Evolutionary conservation across 805 yeast genomes (phyloP).

Genomic region (Sugiyamaella smithiae): DNA sequence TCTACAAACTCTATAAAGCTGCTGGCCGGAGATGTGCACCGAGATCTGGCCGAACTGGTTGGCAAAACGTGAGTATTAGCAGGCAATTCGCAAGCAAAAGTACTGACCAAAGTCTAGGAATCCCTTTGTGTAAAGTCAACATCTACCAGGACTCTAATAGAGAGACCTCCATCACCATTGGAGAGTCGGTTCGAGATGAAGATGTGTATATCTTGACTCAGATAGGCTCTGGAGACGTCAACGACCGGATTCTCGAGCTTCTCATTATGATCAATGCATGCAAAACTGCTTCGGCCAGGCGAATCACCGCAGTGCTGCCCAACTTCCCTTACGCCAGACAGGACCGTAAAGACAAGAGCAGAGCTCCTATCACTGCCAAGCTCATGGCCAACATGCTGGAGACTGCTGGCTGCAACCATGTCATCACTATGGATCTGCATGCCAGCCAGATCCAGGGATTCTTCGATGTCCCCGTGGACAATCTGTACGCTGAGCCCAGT

Average conservation of each 20-base stretch:
- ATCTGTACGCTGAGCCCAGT: slow-evolving; percentile 91
- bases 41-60: slow-evolving; percentile 73
- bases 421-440: slow-evolving; percentile 95
- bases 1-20: slow-evolving; percentile 54
- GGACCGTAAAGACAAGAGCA: slow-evolving; percentile 91
- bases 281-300: slow-evolving; percentile 89
- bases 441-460: slow-evolving; percentile 98
- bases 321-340: slow-evolving; percentile 98
- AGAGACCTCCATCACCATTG: slow-evolving; percentile 84
- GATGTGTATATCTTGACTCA: slow-evolving; percentile 55
- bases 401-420: slow-evolving; percentile 95
- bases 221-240: slow-evolving; percentile 82
- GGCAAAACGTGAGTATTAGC: slow-evolving; percentile 46
- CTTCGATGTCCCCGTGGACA: slow-evolving; percentile 94
- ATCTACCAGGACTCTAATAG: slow-evolving; percentile 81
- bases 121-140: slow-evolving; percentile 66
- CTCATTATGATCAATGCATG: slow-evolving; percentile 92
- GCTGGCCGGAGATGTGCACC: slow-evolving; percentile 60
- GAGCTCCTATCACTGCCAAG: slow-evolving; percentile 97
- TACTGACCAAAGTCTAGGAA: slow-evolving; percentile 57
- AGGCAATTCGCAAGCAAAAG: too few species aligned
- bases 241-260: slow-evolving; percentile 84
- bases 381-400: slow-evolving; percentile 88
- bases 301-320: slow-evolving; percentile 93
- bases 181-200: slow-evolving; percentile 90